These are phyloP conservation scores for Populus hybrid DNA, from an alignment of 441 rosid species.

Conservation along the genomic window DNA sequence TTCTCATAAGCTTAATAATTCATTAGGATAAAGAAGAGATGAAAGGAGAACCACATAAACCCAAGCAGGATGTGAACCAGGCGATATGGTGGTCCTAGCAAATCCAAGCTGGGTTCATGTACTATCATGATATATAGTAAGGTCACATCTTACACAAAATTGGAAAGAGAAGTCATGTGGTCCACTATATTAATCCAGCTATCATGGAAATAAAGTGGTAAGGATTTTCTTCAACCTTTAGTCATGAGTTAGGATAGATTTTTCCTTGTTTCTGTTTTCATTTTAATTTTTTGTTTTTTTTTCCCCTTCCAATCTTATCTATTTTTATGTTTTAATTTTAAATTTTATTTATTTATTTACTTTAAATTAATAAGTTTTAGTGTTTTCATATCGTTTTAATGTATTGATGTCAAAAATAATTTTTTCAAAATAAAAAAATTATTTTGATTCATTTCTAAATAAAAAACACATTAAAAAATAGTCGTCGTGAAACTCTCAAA, in stretches of 20 bases:
- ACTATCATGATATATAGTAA: conserved; percentile 29
- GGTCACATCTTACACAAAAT: conserved; percentile 47
- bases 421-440: too few relatives aligned
- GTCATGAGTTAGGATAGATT: background rate
- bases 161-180: conserved; percentile 34
- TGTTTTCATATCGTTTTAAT: too few relatives aligned
- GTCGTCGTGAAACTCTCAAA: rapidly evolving
- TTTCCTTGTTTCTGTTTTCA: background rate
- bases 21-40: background rate
- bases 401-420: too few relatives aligned
- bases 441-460: too few relatives aligned
- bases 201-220: background rate
- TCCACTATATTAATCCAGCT: conserved; percentile 24
- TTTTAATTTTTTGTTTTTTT: background rate
- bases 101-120: conserved; percentile 20
- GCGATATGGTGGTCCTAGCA: conserved; percentile 35
- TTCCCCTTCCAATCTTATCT: too few relatives aligned
- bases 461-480: too few relatives aligned
- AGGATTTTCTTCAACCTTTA: conserved; percentile 4
- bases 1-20: background rate
- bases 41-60: conserved; percentile 19
- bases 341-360: too few relatives aligned
- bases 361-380: too few relatives aligned
- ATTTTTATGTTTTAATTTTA: too few relatives aligned
- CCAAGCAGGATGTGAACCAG: conserved; percentile 28